Evolutionary conservation across 257 asterid genomes (phyloP), one percentile per base, ranked within the genome.

Genomic region (Gentiana macrophylla): DNA sequence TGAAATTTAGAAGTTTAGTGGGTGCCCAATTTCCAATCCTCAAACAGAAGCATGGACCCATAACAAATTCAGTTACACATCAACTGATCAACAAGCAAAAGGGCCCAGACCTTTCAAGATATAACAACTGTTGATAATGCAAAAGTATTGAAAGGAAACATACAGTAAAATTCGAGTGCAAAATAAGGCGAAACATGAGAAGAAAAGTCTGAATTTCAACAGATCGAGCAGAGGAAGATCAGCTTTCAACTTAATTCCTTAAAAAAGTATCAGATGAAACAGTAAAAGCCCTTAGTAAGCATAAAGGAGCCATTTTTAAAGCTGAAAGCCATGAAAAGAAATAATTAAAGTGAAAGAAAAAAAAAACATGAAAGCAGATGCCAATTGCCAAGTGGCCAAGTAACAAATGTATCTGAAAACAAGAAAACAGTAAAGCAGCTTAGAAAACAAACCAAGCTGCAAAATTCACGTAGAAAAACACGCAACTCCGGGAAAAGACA

Each of bases 221-320:
- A 49, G 57, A 53, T 62, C 45, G 52, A 51, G 45, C 34, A 10
- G 6, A 44, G 35, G 32, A 41, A 34, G 32, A 32, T 2, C n/a
- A 12, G 32, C 43, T 62, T 4, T 8, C 6, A 13, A 61, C 33
- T 8, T 2, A 63, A 45, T 50, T 46, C 58, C 59, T 53, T 67
- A 60, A 58, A 63, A 72, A 52, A 56, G 55, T 74, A 65, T 50
- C 69, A 56, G 78, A 69, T 69, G 78, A 59, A 72, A 66, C 62
- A 38, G 74, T 48, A 57, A 49, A 67, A 63, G 57, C 52, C 50
- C 64, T 56, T 56, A 49, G 54, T 55, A 53, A 50, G 46, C 67
- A 50, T 34, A 65, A 77, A 67, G 50, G 41, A 54, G 60, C 57
- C 2, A 63, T 8, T 70, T 70, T 66, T 71, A 70, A 61, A 66